A percentile compares a stretch with the other conserved stretches of the same genome.
Evolutionary conservation across 2,329 filamentous ascomycete genomes (phyloP).

Genomic region (Botryotinia convoluta): DNA sequence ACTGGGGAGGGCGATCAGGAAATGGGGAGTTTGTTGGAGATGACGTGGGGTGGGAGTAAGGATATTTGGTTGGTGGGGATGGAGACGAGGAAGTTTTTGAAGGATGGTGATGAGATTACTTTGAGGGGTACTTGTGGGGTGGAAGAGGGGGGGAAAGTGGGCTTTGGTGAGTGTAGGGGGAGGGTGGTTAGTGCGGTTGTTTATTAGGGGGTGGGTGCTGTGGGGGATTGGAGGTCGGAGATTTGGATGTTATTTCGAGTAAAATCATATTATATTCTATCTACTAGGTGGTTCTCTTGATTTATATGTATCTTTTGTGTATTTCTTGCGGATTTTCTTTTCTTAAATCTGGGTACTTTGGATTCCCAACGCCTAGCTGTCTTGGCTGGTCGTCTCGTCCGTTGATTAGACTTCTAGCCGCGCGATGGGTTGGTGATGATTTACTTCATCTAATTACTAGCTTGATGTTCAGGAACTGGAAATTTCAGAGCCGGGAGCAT

Average conservation of each 20-base stretch:
- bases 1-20: constrained; percentile 55
- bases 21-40: constrained; percentile 69
- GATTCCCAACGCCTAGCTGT: too few species aligned
- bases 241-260: background rate
- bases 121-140: constrained; percentile 63
- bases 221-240: too few species aligned
- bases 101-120: constrained; percentile 70
- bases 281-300: too few species aligned
- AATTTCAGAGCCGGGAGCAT: too few species aligned
- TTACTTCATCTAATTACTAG: too few species aligned
- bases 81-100: constrained; percentile 66
- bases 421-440: too few species aligned
- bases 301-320: too few species aligned
- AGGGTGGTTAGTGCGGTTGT: constrained; percentile 46
- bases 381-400: too few species aligned
- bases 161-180: constrained; percentile 72
- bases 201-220: constrained; percentile 6
- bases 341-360: too few species aligned
- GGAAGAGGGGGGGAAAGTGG: constrained; percentile 63
- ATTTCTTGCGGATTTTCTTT: too few species aligned
- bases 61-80: constrained; percentile 60
- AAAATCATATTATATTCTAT: background rate
- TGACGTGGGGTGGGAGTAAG: constrained; percentile 66
- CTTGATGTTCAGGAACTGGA: too few species aligned
- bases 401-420: too few species aligned